phyloP scores from a whole-genome alignment of 495 filamentous ascomycete genomes.

The Bryoglossum gracile region DNA sequence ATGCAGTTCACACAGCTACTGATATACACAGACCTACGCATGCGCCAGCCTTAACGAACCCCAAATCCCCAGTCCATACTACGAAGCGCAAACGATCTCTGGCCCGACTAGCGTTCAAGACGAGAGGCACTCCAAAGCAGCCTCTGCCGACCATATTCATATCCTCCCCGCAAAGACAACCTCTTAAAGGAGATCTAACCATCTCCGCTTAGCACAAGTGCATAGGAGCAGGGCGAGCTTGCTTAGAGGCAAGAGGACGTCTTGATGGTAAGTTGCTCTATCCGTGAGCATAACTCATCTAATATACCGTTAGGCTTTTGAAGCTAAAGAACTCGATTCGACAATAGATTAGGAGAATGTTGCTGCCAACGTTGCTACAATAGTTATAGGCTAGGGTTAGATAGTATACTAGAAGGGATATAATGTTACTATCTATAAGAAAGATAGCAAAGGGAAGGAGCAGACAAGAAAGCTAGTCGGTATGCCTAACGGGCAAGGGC shows the following conservation, averaged over 20 bases:
- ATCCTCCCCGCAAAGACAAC: not conserved
- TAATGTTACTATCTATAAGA: conserved; percentile 13
- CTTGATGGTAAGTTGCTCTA: not conserved
- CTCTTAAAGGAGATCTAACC: not conserved
- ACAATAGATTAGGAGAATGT: conserved; percentile 1
- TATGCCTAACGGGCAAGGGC: not conserved
- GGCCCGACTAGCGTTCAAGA: not conserved
- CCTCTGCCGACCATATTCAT: not conserved
- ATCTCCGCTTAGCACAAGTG: too few species aligned
- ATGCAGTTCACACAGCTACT: not conserved
- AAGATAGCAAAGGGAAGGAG: conserved; percentile 2
- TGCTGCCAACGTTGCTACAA: not conserved
- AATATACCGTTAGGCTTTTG: conserved; percentile 8
- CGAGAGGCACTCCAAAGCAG: not conserved
- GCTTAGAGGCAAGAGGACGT: not conserved
- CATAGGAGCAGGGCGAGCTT: too few species aligned
- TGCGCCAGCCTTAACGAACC: not conserved
- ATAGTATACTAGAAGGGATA: conserved; percentile 7
- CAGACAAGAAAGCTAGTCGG: not conserved
- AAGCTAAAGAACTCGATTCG: conserved; percentile 2
- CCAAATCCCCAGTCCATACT: not conserved
- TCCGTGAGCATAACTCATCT: conserved; percentile 2
- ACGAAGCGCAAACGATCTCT: not conserved
- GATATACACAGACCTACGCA: not conserved
- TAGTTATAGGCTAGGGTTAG: conserved; percentile 7